Evolutionary conservation across 495 filamentous ascomycete genomes (phyloP).

Genomic region (Cenococcum geophilum): DNA sequence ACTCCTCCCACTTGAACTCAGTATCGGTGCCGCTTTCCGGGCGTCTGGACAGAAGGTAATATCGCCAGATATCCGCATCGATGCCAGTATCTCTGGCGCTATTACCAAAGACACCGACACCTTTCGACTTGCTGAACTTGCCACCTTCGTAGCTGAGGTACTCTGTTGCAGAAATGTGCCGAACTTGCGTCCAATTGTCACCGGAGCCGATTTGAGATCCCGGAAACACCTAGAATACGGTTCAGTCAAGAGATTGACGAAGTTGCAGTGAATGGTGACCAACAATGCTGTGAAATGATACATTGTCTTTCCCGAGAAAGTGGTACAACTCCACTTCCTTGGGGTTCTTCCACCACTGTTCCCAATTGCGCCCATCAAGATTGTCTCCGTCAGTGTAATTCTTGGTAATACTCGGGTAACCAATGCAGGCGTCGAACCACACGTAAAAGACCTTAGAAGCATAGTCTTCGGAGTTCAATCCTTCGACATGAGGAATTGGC

Average conservation of each 20-base stretch:
- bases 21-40: slow-evolving; percentile 87
- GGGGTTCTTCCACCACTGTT: slow-evolving; percentile 91
- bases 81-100: slow-evolving; percentile 83
- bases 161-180: slow-evolving; percentile 84
- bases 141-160: slow-evolving; percentile 93
- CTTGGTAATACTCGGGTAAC: slow-evolving; percentile 91
- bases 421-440: slow-evolving; percentile 98
- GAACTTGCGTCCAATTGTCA: slow-evolving; percentile 85
- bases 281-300: slow-evolving; percentile 92
- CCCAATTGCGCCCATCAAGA: no score
- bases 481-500: slow-evolving; percentile 46
- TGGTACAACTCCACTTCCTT: slow-evolving; percentile 90
- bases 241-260: no score
- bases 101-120: slow-evolving; percentile 85
- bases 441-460: slow-evolving; percentile 89
- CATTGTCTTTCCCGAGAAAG: slow-evolving; percentile 98
- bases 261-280: no score
- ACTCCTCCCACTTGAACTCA: slow-evolving; percentile 82
- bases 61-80: slow-evolving; percentile 81
- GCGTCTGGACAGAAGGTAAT: slow-evolving; percentile 81
- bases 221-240: slow-evolving; percentile 90
- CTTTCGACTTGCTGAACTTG: slow-evolving; percentile 91
- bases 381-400: slow-evolving; percentile 81
- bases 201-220: slow-evolving; percentile 75
- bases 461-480: no score